Conservation (phyloP, 1,284 basidiomycete genomes). For the Microbotryomycetes sp. region DNA sequence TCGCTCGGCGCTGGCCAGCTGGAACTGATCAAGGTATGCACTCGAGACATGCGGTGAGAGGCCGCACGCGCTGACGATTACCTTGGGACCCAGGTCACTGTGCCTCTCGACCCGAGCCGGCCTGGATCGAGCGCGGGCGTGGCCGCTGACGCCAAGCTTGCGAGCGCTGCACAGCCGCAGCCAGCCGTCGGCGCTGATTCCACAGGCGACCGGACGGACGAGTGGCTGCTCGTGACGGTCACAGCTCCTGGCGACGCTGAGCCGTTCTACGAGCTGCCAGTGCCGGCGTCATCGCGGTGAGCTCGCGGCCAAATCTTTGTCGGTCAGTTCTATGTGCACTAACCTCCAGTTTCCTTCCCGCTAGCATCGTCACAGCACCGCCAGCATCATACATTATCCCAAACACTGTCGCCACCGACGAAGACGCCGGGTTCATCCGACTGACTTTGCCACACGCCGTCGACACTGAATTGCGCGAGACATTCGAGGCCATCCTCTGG, state of each 20-base stretch:
- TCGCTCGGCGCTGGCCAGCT: background rate
- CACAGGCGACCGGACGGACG: background rate
- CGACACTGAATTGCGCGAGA: constrained; percentile 7
- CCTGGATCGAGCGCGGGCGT: background rate
- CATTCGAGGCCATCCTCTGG: constrained; percentile 15
- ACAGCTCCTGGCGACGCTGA: background rate
- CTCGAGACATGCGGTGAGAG: background rate
- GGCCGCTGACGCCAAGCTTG: background rate
- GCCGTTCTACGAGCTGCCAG: constrained; percentile 11
- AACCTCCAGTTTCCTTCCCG: background rate
- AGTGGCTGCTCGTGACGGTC: background rate
- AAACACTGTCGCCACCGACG: constrained; percentile 2
- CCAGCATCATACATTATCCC: constrained; percentile 17
- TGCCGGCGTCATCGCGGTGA: background rate
- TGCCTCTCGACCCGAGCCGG: background rate
- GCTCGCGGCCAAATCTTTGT: too few species aligned
- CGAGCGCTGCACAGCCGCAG: background rate
- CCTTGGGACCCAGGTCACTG: background rate
- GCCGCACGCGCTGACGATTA: background rate
- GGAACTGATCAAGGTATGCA: background rate
- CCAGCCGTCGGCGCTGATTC: too few species aligned
- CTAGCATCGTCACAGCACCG: background rate
- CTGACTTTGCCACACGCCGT: constrained; percentile 2
- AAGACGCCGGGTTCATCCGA: constrained; percentile 5
- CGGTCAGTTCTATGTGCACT: background rate